phyloP scores from a whole-genome alignment of 345 rosid genomes.

The Gossypium thurberi region DNA sequence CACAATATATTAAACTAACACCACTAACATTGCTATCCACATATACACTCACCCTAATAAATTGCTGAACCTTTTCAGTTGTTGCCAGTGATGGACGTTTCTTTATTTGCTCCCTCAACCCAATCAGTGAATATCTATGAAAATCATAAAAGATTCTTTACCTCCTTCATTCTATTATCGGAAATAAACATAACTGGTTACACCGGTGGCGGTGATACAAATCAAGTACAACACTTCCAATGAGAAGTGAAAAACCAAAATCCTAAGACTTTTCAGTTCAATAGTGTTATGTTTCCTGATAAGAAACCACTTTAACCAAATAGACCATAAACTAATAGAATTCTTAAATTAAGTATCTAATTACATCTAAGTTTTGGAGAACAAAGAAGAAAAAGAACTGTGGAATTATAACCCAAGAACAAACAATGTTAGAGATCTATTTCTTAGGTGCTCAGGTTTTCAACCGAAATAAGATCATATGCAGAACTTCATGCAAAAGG shows the following conservation, averaged over 20 bases:
- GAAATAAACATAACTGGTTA: not conserved
- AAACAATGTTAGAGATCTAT: not conserved
- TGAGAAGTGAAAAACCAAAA: not conserved
- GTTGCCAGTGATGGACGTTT: slow-evolving; percentile 96
- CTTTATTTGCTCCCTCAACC: slow-evolving; percentile 92
- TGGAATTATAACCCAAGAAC: not conserved
- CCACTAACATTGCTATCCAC: not conserved
- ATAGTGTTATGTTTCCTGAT: not conserved
- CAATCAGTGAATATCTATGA: slow-evolving; percentile 66
- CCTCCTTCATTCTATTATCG: not conserved
- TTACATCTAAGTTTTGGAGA: not conserved
- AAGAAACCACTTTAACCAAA: not conserved
- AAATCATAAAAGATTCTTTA: slow-evolving; percentile 3
- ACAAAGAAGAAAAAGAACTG: not conserved
- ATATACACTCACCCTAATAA: slow-evolving; percentile 67
- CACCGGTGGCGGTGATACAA: not conserved
- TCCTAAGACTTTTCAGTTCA: not conserved
- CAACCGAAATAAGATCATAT: not conserved
- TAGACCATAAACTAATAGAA: not conserved
- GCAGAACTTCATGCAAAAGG: not conserved
- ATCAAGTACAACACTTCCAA: not conserved
- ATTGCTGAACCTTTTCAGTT: slow-evolving; percentile 87
- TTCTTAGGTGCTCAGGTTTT: not conserved
- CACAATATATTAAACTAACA: not conserved
- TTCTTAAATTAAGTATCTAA: not conserved